phyloP scores from a whole-genome alignment of 345 rosid species.

The Populus alba region DNA sequence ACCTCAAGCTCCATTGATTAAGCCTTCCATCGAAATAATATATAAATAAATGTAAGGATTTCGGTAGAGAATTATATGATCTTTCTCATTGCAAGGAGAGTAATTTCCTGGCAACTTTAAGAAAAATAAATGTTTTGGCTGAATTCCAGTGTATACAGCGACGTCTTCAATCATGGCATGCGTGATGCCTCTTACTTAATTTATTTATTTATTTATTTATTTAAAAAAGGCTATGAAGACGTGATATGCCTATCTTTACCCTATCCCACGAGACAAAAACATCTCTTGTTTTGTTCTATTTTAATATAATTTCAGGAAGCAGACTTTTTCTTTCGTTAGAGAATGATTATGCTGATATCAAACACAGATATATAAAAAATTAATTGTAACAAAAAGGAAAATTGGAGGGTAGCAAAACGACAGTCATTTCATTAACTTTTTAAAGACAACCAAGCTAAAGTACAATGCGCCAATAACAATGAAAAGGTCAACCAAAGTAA shows the following conservation, averaged over 20 bases:
- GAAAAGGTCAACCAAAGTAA: not conserved
- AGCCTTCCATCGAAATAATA: too few species aligned
- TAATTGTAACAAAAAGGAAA: not conserved
- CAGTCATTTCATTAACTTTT: not conserved
- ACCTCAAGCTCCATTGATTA: too few species aligned
- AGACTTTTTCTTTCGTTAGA: not conserved
- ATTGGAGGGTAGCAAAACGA: not conserved
- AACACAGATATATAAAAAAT: not conserved
- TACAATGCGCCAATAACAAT: not conserved
- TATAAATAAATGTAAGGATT: too few species aligned
- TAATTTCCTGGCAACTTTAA: too few species aligned
- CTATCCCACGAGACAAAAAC: not conserved
- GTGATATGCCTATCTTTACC: not conserved
- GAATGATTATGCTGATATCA: not conserved
- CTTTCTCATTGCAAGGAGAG: too few species aligned
- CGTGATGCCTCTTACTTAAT: too few species aligned
- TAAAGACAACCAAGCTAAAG: not conserved
- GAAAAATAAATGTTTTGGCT: too few species aligned
- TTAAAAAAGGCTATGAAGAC: too few species aligned
- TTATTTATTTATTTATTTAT: too few species aligned
- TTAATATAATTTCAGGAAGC: not conserved
- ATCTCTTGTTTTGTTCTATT: not conserved
- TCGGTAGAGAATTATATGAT: too few species aligned
- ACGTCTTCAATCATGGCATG: too few species aligned
- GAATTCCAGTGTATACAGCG: too few species aligned